Evolutionary conservation across 305 asterid genomes (phyloP).

Genomic region (Fraxinus sp.): DNA sequence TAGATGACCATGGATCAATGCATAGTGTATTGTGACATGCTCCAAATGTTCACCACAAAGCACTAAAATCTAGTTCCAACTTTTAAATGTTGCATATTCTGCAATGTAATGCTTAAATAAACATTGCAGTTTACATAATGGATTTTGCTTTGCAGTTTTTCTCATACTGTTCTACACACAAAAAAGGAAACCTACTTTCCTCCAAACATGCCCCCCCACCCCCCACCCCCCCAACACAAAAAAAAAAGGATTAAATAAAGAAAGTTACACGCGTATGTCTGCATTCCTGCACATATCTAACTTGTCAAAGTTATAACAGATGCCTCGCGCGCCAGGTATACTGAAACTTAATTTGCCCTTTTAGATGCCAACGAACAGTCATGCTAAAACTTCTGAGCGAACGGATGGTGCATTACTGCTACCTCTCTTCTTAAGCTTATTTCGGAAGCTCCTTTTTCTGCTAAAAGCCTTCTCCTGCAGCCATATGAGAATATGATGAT

Average conservation of each 20-base stretch:
- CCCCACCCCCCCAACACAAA: no score
- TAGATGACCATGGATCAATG: background rate
- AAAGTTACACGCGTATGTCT: background rate
- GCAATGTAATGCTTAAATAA: background rate
- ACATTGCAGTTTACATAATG: background rate
- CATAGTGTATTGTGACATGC: background rate
- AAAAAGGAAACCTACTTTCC: background rate
- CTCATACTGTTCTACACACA: background rate
- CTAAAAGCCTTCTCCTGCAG: slow-evolving; percentile 74
- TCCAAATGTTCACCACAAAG: background rate
- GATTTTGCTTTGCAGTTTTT: background rate
- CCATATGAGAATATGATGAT: slow-evolving; percentile 8
- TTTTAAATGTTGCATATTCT: background rate
- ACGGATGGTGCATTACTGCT: slow-evolving; percentile 24
- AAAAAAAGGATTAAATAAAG: background rate
- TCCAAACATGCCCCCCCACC: background rate
- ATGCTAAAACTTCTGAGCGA: slow-evolving; percentile 22
- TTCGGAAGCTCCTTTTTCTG: slow-evolving; percentile 72
- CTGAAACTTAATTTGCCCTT: background rate
- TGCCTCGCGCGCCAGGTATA: background rate
- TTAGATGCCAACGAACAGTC: background rate
- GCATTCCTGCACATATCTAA: background rate
- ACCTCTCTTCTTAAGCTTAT: slow-evolving; percentile 70
- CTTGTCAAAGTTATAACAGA: background rate
- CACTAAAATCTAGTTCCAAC: background rate